Evolutionary conservation across 768 basidiomycete species (phyloP).

Genomic region (Tubosaeta sp.): DNA sequence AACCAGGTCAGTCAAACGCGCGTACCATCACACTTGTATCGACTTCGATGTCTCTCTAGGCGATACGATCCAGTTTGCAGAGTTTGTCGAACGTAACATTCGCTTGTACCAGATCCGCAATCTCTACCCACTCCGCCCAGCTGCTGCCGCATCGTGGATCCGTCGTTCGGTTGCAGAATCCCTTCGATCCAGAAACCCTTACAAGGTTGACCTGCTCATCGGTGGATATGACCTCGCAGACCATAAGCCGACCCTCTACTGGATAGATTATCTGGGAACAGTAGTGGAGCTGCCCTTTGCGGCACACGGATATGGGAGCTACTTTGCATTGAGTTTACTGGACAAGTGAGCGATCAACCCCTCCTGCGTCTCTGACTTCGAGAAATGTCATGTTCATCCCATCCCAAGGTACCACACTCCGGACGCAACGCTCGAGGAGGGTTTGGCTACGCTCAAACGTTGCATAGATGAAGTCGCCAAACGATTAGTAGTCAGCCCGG

Average conservation of each 20-base stretch:
- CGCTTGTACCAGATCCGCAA: slow-evolving; percentile 95
- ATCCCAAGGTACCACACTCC: slow-evolving; percentile 81
- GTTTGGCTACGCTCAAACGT: slow-evolving; percentile 74
- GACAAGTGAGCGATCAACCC: slow-evolving; percentile 57
- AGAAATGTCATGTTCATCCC: not conserved
- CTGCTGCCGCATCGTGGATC: slow-evolving; percentile 93
- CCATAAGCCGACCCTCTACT: slow-evolving; percentile 75
- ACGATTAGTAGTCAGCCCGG: slow-evolving; percentile 74
- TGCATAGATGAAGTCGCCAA: slow-evolving; percentile 88
- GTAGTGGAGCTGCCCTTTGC: slow-evolving; percentile 85
- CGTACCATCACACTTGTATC: not conserved
- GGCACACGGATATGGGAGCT: slow-evolving; percentile 92
- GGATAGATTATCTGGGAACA: slow-evolving; percentile 96
- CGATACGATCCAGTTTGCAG: slow-evolving; percentile 95
- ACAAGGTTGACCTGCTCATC: slow-evolving; percentile 87
- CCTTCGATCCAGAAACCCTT: slow-evolving; percentile 81
- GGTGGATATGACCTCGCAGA: slow-evolving; percentile 87
- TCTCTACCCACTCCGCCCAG: slow-evolving; percentile 81
- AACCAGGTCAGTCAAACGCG: slow-evolving; percentile 59
- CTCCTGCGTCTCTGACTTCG: not conserved
- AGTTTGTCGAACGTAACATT: slow-evolving; percentile 94
- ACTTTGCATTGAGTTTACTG: slow-evolving; percentile 87
- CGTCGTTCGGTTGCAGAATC: slow-evolving; percentile 86
- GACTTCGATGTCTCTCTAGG: slow-evolving; percentile 42
- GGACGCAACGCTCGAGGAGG: slow-evolving; percentile 79